Base-by-base conservation (phyloP, 371 early-diverging fungal genomes). In the Mycotypha africana region DNA sequence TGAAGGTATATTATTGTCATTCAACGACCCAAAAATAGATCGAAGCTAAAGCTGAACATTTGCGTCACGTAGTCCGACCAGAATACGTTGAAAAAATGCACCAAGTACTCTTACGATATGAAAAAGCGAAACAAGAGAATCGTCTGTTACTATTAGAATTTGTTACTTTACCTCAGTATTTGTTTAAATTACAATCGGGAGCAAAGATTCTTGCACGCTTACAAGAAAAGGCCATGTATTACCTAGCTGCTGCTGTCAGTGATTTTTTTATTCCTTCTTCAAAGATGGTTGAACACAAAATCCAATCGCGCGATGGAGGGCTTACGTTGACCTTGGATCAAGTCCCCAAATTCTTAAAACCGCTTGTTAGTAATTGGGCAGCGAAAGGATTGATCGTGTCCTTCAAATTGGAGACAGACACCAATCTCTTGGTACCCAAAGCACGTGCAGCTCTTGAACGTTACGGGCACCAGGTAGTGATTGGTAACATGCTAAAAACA, bases 341-440 rank as follows among this genome's bases (percentile, higher is more conserved):
- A 59, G 99, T 98, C 1, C 99, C 99, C 38, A 98, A 98, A 54
- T 85, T 97, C 43, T 73, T 98, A 37, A 82, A 86, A 26, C 95
- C 95, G 1, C 65, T 98, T 14, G 96, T 95, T 14, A 84, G 84
- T 40, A 79, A 86, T 36, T 98, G 97, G 98, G 92, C 91, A 0
- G 72, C 83, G 6, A 53, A 74, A 16, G 91, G 90, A 0, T 86
- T 89, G 49, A 87, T 94, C 45, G 89, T 98, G 8, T 96, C 97
- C 3, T 98, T 98, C 75, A 98, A 98, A 77, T 68, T 98, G 6
- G 99, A 98, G 55, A 98, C 99, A 0, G 99, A 98, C 47, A 80
- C 79, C 3, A 49, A 65, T 4, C 56, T 96, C 28, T 62, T 98
- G 28, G 79, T 85, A 8, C 64, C 77, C 20, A 98, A 98, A 62